Evolutionary conservation across 83 land plant species (phyloP).

Genomic region (Picea abies): DNA sequence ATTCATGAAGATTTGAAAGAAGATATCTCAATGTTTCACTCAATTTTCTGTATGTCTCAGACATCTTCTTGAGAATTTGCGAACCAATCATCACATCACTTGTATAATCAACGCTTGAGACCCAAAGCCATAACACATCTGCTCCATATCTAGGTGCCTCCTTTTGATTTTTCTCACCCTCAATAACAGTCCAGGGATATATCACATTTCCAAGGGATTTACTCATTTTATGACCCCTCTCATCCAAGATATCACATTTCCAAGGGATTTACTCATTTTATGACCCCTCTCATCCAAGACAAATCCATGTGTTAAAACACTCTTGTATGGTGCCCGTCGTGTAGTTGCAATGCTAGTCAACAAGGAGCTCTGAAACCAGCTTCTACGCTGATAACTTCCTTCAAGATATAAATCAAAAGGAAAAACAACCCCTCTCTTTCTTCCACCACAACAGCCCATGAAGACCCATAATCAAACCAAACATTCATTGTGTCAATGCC

Average conservation of each 20-base stretch:
- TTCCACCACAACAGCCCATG: constrained; percentile 97
- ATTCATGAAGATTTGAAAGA: constrained; percentile 95
- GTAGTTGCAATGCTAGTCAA: constrained; percentile 91
- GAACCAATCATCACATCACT: constrained; percentile 95
- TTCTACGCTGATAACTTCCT: constrained; percentile 99
- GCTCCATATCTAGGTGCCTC: constrained; percentile 96
- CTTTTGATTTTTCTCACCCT: constrained; percentile 90
- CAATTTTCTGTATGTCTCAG: constrained; percentile 93
- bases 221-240: constrained; percentile 97
- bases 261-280: constrained; percentile 99
- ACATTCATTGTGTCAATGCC: constrained; percentile 99
- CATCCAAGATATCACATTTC: constrained; percentile 98
- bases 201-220: constrained; percentile 98
- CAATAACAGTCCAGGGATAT: constrained; percentile 85
- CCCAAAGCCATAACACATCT: constrained; percentile 98
- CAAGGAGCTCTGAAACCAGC: constrained; percentile 99
- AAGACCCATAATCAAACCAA: constrained; percentile 98
- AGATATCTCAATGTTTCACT: constrained; percentile 93
- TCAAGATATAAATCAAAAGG: constrained; percentile 98
- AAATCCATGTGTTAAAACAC: constrained; percentile 98
- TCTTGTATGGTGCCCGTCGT: constrained; percentile 85
- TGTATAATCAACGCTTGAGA: constrained; percentile 97
- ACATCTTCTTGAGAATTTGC: constrained; percentile 90
- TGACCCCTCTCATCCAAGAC: constrained; percentile 95
- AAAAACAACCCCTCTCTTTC: constrained; percentile 70